phyloP scores from a whole-genome alignment of 139 green algal genomes.

The Coccomyxa sp. region DNA sequence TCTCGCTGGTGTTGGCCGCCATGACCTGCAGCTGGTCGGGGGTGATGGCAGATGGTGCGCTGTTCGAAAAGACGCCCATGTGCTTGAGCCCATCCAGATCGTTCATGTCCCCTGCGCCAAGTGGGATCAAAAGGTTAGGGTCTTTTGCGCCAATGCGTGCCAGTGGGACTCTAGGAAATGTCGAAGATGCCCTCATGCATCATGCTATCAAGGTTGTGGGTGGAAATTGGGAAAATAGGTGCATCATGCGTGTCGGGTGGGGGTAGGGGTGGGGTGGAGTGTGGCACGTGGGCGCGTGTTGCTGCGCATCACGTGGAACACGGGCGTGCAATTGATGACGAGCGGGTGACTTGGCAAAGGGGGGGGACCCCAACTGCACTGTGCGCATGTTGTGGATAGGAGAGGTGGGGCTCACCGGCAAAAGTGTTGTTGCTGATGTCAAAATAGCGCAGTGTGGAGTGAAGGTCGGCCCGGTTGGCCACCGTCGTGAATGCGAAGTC shows the following conservation, averaged over 20 bases:
- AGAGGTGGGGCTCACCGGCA: background rate
- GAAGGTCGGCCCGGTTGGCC: background rate
- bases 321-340: too few species aligned
- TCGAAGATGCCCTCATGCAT: background rate
- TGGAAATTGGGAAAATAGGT: too few species aligned
- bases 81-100: background rate
- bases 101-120: background rate
- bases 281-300: too few species aligned
- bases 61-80: background rate
- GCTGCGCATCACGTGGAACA: too few species aligned
- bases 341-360: too few species aligned
- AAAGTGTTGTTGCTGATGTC: conserved; percentile 5
- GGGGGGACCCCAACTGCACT: too few species aligned
- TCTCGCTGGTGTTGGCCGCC: background rate
- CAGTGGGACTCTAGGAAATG: background rate
- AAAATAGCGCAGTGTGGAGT: background rate
- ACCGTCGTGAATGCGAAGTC: background rate
- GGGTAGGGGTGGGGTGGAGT: too few species aligned
- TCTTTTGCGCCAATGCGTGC: background rate
- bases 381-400: too few species aligned
- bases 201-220: background rate
- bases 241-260: background rate
- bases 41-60: background rate
- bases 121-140: background rate
- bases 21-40: background rate